These are phyloP conservation scores for Niveomyces coronatus DNA, from an alignment of 2,329 filamentous ascomycete species.

Conservation along the genomic window DNA sequence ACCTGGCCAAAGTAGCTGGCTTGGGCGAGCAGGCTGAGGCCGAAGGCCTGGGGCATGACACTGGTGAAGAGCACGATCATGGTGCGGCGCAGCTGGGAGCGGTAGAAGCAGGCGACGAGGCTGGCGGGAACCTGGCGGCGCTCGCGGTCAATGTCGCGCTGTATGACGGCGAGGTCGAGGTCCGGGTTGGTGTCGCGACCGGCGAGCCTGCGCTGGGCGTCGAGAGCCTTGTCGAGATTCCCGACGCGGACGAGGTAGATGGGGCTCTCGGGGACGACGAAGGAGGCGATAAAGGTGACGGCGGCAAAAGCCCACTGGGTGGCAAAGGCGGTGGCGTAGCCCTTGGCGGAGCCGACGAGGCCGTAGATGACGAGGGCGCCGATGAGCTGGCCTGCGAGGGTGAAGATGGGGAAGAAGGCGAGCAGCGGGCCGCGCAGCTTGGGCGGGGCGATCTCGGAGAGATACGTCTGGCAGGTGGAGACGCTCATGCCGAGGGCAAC, in stretches of 20 bases:
- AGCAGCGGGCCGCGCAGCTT: constrained; percentile 35
- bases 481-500: constrained; percentile 34
- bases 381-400: constrained; percentile 36
- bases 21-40: constrained; percentile 32
- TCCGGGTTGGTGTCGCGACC: constrained; percentile 27
- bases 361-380: constrained; percentile 32
- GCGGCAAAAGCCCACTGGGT: constrained; percentile 34
- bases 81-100: constrained; percentile 30
- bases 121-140: constrained; percentile 20
- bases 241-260: constrained; percentile 35
- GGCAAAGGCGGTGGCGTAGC: constrained; percentile 31
- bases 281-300: constrained; percentile 30
- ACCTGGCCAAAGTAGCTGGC: constrained; percentile 30
- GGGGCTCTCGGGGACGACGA: constrained; percentile 40
- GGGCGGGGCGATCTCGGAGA: constrained; percentile 38
- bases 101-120: constrained; percentile 34
- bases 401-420: constrained; percentile 39
- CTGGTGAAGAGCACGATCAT: constrained; percentile 32
- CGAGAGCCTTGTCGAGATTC: constrained; percentile 27
- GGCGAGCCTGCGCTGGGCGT: constrained; percentile 39
- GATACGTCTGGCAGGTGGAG: constrained; percentile 34
- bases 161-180: constrained; percentile 32
- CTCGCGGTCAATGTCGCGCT: constrained; percentile 36
- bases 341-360: constrained; percentile 19
- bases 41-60: constrained; percentile 33